These are phyloP conservation scores for Salix koriyanagi DNA, from an alignment of 345 rosid genomes.

Conservation along the genomic window DNA sequence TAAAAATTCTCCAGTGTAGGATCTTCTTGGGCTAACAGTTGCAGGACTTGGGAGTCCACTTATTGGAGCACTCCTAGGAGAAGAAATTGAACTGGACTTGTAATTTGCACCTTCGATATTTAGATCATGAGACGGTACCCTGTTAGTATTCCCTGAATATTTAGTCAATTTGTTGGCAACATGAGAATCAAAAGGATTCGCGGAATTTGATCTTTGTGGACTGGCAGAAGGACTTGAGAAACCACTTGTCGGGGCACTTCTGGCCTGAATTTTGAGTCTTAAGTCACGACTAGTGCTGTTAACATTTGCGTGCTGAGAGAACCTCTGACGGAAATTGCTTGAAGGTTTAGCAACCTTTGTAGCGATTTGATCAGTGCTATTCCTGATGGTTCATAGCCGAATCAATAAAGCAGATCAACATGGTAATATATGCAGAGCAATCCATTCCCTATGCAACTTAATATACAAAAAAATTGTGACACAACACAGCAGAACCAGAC, in stretches of 20 bases:
- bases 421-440: neutral
- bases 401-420: neutral
- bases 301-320: constrained; percentile 20
- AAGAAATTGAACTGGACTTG: constrained; percentile 27
- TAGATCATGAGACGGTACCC: constrained; percentile 27
- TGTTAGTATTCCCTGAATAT: constrained; percentile 19
- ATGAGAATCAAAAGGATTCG: constrained; percentile 8
- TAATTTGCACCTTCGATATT: constrained; percentile 22
- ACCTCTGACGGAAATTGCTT: constrained; percentile 17
- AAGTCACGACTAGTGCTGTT: constrained; percentile 23
- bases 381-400: constrained; percentile 19
- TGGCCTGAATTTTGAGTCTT: constrained; percentile 31
- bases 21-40: constrained; percentile 38
- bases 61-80: constrained; percentile 56
- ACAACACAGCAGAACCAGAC: neutral
- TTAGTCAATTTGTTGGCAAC: neutral
- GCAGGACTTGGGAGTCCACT: constrained; percentile 47
- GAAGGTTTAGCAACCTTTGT: constrained; percentile 12
- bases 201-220: constrained; percentile 32
- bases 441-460: neutral
- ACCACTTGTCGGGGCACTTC: constrained; percentile 65
- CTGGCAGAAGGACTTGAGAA: constrained; percentile 47
- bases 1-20: constrained; percentile 14
- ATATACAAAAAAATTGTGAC: neutral
- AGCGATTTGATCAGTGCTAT: constrained; percentile 14